A percentile compares a stretch with the other conserved stretches of the same genome.
Evolutionary conservation across 202 grass and related monocot genomes (phyloP).

Genomic region (Zizania palustris): DNA sequence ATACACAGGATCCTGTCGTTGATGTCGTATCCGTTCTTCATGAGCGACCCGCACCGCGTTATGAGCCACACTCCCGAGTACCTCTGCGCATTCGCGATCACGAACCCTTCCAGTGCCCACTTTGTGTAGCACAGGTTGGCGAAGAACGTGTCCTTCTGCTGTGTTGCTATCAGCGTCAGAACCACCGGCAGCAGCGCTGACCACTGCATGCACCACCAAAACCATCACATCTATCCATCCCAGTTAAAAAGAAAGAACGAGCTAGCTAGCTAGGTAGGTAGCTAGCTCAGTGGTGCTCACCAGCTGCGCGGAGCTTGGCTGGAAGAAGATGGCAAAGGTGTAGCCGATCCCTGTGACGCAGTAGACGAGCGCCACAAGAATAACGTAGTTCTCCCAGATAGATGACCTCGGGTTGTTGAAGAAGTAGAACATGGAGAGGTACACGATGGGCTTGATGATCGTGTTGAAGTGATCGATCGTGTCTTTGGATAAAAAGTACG

Average conservation of each 20-base stretch:
- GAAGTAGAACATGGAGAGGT: constrained; percentile 99
- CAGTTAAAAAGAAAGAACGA: too few species aligned
- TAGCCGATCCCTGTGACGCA: constrained; percentile 88
- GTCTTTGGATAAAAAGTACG: constrained; percentile 90
- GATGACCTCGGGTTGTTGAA: constrained; percentile 96
- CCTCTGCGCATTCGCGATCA: constrained; percentile 75
- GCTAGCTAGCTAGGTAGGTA: too few species aligned
- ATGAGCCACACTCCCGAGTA: constrained; percentile 80
- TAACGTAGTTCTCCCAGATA: constrained; percentile 84
- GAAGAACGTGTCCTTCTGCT: constrained; percentile 54
- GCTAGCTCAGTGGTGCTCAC: too few species aligned
- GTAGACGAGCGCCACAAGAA: constrained; percentile 79
- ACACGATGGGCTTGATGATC: constrained; percentile 81
- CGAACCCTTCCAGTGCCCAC: constrained; percentile 85
- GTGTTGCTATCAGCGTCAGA: constrained; percentile 74
- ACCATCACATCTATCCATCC: too few species aligned
- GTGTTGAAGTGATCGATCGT: constrained; percentile 94
- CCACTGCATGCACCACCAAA: constrained; percentile 58
- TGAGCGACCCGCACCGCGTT: constrained; percentile 66
- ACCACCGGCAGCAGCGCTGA: constrained; percentile 83
- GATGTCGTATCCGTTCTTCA: constrained; percentile 65
- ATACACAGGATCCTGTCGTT: constrained; percentile 63
- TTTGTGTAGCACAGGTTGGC: constrained; percentile 88
- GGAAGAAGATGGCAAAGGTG: constrained; percentile 93
- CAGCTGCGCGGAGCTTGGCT: constrained; percentile 84